Conservation (phyloP, 768 basidiomycete species). For the Lactarius akahatsu region DNA sequence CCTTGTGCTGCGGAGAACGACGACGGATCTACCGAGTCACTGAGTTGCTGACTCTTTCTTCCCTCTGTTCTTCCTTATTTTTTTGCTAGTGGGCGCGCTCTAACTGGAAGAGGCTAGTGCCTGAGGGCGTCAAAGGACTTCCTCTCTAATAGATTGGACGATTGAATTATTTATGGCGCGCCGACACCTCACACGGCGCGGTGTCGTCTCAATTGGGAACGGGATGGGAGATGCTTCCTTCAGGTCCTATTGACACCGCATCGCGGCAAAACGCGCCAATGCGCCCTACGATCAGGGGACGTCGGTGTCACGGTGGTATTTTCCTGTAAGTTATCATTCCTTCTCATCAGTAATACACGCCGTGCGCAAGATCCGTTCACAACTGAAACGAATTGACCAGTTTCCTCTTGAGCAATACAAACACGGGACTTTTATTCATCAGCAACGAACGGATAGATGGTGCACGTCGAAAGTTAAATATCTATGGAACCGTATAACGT, state of each 20-base stretch:
- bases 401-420: not conserved
- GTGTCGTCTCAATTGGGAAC: not conserved
- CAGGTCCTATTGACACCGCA: not conserved
- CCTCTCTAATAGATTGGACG: not conserved
- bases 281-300: not conserved
- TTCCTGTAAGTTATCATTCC: not conserved
- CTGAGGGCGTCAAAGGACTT: not conserved
- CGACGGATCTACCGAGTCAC: not conserved
- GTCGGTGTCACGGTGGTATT: not conserved
- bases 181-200: not conserved
- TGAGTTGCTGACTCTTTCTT: not conserved
- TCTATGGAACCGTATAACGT: not conserved
- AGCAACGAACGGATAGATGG: not conserved
- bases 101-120: constrained; percentile 1
- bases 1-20: not conserved
- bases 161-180: not conserved
- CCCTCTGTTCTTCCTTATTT: not conserved
- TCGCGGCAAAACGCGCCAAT: not conserved
- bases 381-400: not conserved
- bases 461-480: not conserved
- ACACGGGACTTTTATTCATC: not conserved
- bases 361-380: not conserved
- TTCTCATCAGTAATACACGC: not conserved
- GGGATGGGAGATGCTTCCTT: not conserved
- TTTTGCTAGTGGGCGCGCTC: not conserved